These are phyloP conservation scores for Ceratopteris richardii DNA, from an alignment of 75 land plant genomes.

Conservation along the genomic window DNA sequence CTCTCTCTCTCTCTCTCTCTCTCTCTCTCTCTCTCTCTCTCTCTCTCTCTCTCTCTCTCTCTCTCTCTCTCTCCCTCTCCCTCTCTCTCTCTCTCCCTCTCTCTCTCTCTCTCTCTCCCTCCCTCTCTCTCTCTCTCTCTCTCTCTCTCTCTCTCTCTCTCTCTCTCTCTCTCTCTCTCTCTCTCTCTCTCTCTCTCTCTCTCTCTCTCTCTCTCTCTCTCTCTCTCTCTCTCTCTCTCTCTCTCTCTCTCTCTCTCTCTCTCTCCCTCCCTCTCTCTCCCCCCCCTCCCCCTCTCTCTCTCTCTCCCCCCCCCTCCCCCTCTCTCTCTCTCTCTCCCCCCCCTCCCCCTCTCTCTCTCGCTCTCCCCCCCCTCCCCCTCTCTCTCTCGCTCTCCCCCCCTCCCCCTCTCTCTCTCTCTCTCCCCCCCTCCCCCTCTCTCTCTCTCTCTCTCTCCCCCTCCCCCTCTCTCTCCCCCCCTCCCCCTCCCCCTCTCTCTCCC, in stretches of 20 bases:
- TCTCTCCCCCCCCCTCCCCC: neutral
- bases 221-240: neutral
- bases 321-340: no score
- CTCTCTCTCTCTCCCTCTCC: neutral
- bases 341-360: neutral
- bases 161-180: neutral
- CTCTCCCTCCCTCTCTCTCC: neutral
- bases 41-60: neutral
- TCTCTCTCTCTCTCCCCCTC: neutral
- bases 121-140: neutral
- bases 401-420: neutral
- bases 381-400: neutral
- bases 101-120: neutral
- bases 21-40: neutral
- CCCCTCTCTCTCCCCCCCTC: neutral
- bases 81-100: neutral
- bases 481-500: neutral
- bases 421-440: neutral
- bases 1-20: neutral
- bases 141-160: neutral
- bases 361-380: neutral
- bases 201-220: neutral
- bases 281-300: constrained; percentile 2
- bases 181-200: neutral
- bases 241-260: neutral